phyloP scores from a whole-genome alignment of 352 stramenopile species.

The Blastocystis sp. region DNA sequence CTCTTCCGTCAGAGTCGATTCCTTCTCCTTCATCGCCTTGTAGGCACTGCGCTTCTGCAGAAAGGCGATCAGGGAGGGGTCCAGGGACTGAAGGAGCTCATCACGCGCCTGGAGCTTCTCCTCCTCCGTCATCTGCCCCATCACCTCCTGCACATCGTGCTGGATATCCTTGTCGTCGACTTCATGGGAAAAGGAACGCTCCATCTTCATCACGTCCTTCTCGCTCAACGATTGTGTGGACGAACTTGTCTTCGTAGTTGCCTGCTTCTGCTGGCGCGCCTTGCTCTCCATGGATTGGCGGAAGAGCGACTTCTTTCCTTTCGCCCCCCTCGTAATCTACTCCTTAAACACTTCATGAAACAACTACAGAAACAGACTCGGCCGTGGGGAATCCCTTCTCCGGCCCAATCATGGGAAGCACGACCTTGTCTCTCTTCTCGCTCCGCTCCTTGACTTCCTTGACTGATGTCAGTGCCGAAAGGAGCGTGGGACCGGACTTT shows the following conservation, averaged over 20 bases:
- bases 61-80: conserved; percentile 41
- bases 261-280: neutral
- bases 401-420: neutral
- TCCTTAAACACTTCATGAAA: neutral
- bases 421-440: neutral
- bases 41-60: conserved; percentile 49
- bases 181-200: conserved; percentile 28
- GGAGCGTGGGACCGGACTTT: neutral
- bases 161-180: conserved; percentile 29
- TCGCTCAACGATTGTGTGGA: neutral
- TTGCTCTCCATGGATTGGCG: conserved; percentile 45
- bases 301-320: conserved; percentile 60
- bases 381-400: conserved; percentile 41
- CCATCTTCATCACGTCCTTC: neutral
- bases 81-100: neutral
- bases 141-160: conserved; percentile 19
- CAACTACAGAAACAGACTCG: conserved; percentile 4
- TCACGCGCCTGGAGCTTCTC: conserved; percentile 18
- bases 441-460: conserved; percentile 6
- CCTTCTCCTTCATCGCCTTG: neutral
- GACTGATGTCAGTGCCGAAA: conserved; percentile 1
- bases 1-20: neutral
- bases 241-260: neutral
- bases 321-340: conserved; percentile 7
- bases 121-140: conserved; percentile 46